Conservation (phyloP, 1,284 basidiomycete species). For the Fomitopsis schrenkii region DNA sequence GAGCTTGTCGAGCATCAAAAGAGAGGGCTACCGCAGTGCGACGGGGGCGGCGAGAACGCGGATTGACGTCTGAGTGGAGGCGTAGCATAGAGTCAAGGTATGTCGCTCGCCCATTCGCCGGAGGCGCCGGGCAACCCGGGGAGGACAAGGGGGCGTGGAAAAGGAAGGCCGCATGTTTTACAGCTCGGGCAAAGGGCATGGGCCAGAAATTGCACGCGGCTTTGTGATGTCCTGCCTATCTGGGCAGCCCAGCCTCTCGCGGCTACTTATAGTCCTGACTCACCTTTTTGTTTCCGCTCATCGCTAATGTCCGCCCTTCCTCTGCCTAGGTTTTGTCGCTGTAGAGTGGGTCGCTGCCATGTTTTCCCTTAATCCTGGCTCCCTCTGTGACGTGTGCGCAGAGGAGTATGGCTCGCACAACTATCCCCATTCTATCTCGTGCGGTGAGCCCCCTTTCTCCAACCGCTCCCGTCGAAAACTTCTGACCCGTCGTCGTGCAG, state of each 20-base stretch:
- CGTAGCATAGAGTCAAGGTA: background rate
- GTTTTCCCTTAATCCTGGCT: conserved; percentile 75
- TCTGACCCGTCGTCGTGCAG: conserved; percentile 33
- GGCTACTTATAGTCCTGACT: conserved; percentile 27
- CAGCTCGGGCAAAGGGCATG: conserved; percentile 11
- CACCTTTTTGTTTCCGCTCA: conserved; percentile 19
- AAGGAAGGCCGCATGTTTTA: conserved; percentile 8
- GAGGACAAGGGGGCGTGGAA: background rate
- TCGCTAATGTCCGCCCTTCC: conserved; percentile 26
- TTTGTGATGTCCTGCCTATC: conserved; percentile 6
- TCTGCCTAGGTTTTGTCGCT: conserved; percentile 24
- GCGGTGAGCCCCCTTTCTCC: conserved; percentile 45
- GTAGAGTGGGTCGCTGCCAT: conserved; percentile 37
- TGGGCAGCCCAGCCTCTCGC: conserved; percentile 19
- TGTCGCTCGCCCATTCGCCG: background rate
- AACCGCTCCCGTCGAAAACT: conserved; percentile 15
- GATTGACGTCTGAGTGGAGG: background rate
- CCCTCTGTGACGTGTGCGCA: conserved; percentile 81
- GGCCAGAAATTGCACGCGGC: background rate
- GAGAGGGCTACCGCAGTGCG: conserved; percentile 3
- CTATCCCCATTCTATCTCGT: conserved; percentile 73
- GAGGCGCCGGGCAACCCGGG: background rate
- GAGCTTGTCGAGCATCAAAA: conserved; percentile 4
- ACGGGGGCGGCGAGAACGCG: conserved; percentile 1
- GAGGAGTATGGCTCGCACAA: conserved; percentile 73